A percentile compares a stretch with the other conserved stretches of the same genome.
Conservation (phyloP, 2,329 filamentous ascomycete species). For the Dactylellina parvicollis region DNA sequence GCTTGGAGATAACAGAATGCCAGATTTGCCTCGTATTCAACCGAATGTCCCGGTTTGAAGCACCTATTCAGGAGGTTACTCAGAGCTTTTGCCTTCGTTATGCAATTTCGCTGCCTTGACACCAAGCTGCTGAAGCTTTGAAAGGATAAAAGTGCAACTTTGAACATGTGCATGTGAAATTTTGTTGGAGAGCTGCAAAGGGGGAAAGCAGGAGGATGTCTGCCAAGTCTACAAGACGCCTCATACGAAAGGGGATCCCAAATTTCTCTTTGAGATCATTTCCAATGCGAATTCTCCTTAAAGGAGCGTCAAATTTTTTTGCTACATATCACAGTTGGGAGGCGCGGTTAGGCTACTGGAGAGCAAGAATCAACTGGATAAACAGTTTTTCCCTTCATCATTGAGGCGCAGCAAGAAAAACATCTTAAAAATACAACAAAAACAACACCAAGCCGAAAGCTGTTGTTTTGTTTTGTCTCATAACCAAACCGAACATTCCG, state of each 20-base stretch:
- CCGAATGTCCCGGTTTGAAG: constrained; percentile 31
- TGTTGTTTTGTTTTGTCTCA: too few relatives aligned
- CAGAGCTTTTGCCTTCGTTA: constrained; percentile 3
- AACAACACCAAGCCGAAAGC: neutral
- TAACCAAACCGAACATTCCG: too few relatives aligned
- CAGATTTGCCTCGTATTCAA: constrained; percentile 28
- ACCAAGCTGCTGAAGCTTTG: neutral
- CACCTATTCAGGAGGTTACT: constrained; percentile 21
- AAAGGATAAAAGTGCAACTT: neutral
- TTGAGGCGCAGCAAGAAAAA: too few relatives aligned
- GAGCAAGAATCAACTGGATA: too few relatives aligned
- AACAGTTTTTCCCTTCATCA: too few relatives aligned
- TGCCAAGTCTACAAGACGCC: neutral
- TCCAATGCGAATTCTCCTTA: neutral
- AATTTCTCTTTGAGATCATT: neutral
- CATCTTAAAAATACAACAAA: neutral
- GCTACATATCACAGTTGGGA: too few relatives aligned
- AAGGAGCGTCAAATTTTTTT: too few relatives aligned
- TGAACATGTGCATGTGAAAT: neutral
- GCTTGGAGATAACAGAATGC: constrained; percentile 35
- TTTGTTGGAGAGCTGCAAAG: neutral
- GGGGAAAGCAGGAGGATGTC: neutral
- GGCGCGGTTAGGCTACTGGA: too few relatives aligned
- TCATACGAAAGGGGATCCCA: neutral
- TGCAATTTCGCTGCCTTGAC: constrained; percentile 8